These are phyloP conservation scores for Artomyces pyxidatus DNA, from an alignment of 768 basidiomycete species.

Conservation along the genomic window DNA sequence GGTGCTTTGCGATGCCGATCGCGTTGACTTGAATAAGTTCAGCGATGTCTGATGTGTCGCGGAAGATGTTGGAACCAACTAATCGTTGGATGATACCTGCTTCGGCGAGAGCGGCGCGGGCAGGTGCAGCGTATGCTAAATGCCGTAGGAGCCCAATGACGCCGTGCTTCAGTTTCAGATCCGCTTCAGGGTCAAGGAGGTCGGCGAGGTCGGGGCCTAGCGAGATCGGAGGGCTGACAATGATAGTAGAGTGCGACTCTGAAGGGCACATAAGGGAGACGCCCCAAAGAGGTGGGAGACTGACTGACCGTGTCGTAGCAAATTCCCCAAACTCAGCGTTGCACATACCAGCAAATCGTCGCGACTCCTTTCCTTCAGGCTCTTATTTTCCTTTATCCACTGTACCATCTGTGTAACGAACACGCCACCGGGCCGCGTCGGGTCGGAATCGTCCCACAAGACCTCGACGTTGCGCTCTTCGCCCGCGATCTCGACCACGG, in stretches of 20 bases:
- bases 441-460: constrained; percentile 62
- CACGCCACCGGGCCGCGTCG: constrained; percentile 51
- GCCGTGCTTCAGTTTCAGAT: constrained; percentile 85
- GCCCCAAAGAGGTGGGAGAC: constrained; percentile 2
- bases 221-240: constrained; percentile 43
- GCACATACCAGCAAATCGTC: constrained; percentile 84
- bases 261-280: constrained; percentile 1
- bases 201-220: constrained; percentile 59
- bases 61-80: constrained; percentile 58
- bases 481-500: constrained; percentile 78
- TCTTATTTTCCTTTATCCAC: constrained; percentile 60
- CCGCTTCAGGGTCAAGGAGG: constrained; percentile 49
- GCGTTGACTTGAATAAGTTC: constrained; percentile 83
- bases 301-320: constrained; percentile 62
- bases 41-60: constrained; percentile 68
- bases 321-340: constrained; percentile 73
- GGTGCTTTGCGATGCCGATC: constrained; percentile 83
- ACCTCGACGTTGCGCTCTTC: constrained; percentile 72
- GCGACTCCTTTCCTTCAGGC: constrained; percentile 30
- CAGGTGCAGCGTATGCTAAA: constrained; percentile 54
- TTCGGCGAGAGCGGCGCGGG: constrained; percentile 51
- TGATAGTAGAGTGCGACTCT: constrained; percentile 54
- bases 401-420: constrained; percentile 66
- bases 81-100: constrained; percentile 59
- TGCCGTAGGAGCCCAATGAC: constrained; percentile 83